phyloP scores from a whole-genome alignment of 106 monocot species.

The Alisma plantagoaquatica region DNA sequence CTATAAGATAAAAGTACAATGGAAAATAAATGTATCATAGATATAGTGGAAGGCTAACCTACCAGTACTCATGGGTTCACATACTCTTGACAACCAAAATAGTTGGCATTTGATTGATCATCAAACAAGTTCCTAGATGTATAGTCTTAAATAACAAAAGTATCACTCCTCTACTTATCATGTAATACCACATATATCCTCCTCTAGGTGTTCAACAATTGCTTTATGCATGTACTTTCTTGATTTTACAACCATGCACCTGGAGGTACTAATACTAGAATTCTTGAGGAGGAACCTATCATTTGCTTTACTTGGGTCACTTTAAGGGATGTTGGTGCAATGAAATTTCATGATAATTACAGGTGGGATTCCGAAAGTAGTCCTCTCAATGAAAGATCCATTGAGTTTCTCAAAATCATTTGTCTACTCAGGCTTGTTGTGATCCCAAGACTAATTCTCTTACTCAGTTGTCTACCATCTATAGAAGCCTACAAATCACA shows the following conservation, averaged over 20 bases:
- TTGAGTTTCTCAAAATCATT: slow-evolving; percentile 22
- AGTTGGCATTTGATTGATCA: no score
- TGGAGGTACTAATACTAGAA: slow-evolving; percentile 81
- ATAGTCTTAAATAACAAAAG: slow-evolving; percentile 11
- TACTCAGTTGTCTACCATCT: no score
- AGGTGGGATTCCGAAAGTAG: slow-evolving; percentile 18
- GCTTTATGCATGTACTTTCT: slow-evolving; percentile 26
- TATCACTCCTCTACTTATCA: slow-evolving; percentile 22
- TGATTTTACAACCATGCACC: slow-evolving; percentile 49
- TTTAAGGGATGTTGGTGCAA: slow-evolving; percentile 23
- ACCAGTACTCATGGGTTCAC: no score
- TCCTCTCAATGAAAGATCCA: slow-evolving; percentile 14
- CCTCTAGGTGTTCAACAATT: slow-evolving; percentile 26
- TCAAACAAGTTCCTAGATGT: no score
- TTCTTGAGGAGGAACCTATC: slow-evolving; percentile 68
- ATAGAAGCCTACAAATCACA: no score
- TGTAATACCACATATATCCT: slow-evolving; percentile 28
- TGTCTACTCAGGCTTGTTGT: slow-evolving; percentile 13
- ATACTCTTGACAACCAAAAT: no score
- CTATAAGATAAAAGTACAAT: no score
- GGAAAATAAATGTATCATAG: no score
- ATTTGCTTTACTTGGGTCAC: slow-evolving; percentile 39
- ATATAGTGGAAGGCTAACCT: no score
- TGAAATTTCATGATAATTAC: no score
- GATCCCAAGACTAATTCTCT: no score